Evolutionary conservation across 441 rosid species (phyloP), one percentile per base, ranked within the genome.

Genomic region (Manihot esculenta): DNA sequence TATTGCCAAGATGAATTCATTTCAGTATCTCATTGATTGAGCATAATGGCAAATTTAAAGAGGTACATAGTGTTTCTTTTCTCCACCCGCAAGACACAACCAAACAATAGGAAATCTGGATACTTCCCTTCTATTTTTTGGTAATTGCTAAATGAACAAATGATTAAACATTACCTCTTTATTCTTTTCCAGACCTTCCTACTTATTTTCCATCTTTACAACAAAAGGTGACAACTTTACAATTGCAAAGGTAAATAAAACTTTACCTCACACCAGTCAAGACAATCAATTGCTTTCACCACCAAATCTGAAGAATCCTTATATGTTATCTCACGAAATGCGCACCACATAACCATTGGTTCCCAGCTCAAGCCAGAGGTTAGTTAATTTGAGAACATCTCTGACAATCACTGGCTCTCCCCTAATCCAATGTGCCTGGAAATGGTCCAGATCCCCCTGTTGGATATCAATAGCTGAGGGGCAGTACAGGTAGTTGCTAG

Each of bases 311-410:
- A 11, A 5, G 26, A 3, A 2, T 48, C 83, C 75, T 74, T n/a
- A 69, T 77, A 71, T 15, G 62, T 77, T 21, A 69, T 69, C 74
- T 85, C 86, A 61, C 91, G 91, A 71, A 84, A 83, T 45, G 92
- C 94, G 66, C 91, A 92, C 83, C 84, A 83, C 92, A 88, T 86
- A 63, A 88, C 92, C 85, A 81, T 75, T 58, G 97, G 97, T 62
- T 89, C 97, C 97, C 92, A 89, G 78, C 96, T 90, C 72, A 91
- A 80, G 24, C 94, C 93, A 79, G 79, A 70, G n/a, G 87, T 77
- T 64, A 71, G 87, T 77, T 64, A 71, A 81, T 41, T 87, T 87
- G 75, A 89, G 90, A 59, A 85, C 91, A 76, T 83, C 79, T 38
- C 85, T 85, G 62, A 91, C 88, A 72, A 89, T 53, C 54, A 89